A percentile compares a stretch with the other conserved stretches of the same genome.
phyloP scores from a whole-genome alignment of 2,329 filamentous ascomycete genomes.

The Beauveria brongniartii region DNA sequence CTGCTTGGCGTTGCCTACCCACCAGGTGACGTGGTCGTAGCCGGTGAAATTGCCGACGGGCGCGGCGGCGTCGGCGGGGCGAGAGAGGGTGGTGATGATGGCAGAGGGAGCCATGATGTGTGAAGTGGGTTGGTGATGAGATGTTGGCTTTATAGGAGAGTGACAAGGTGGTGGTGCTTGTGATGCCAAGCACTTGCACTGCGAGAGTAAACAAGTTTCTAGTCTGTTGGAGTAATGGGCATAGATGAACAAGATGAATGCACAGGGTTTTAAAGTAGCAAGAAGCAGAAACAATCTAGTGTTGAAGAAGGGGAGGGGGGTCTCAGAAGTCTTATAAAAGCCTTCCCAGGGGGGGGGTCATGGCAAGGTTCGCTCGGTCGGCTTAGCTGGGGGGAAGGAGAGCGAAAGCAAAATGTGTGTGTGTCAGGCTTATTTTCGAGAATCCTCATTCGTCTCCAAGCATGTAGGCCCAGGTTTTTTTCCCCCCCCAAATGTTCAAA shows the following conservation, averaged over 20 bases:
- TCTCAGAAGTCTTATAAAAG: conserved; percentile 5
- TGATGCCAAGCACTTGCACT: not conserved
- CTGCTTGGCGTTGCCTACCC: conserved; percentile 95
- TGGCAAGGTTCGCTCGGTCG: not conserved
- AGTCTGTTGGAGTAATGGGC: not conserved
- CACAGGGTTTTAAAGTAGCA: not conserved
- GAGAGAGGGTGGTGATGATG: conserved; percentile 39
- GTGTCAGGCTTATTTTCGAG: conserved; percentile 3
- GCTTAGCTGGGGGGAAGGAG: not conserved
- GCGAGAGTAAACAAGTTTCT: not conserved
- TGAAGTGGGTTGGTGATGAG: not conserved
- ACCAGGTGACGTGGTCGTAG: conserved; percentile 93
- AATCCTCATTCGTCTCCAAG: not conserved
- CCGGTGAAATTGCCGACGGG: conserved; percentile 59
- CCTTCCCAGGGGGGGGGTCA: not conserved
- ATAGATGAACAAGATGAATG: not conserved
- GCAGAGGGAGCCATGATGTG: conserved; percentile 50
- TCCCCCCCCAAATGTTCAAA: too few relatives aligned
- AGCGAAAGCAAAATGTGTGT: not conserved
- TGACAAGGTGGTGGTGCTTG: not conserved
- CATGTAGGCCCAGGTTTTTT: not conserved
- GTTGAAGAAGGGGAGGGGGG: not conserved
- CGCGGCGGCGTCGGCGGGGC: conserved; percentile 43
- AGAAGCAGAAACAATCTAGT: not conserved
- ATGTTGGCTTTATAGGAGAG: not conserved